Evolutionary conservation across 495 filamentous ascomycete genomes (phyloP), one percentile per base, ranked within the genome.

Genomic region (Hyaloscypha hepaticicola): DNA sequence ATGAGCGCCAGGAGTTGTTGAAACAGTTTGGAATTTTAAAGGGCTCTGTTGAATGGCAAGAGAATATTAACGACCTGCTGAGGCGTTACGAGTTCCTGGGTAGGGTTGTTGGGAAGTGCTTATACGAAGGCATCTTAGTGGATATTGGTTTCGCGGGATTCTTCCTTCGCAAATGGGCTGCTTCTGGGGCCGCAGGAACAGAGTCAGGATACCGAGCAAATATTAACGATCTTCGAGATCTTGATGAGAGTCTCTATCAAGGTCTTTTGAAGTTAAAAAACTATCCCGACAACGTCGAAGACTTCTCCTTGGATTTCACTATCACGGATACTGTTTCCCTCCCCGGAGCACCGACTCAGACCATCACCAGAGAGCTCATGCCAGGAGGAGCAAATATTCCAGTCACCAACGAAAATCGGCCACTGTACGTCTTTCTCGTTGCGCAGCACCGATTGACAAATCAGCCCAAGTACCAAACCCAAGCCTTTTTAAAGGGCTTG

Each of bases 121-220:
- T 99, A 60, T 99, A 99, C 69, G 95, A 99, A 77, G 93, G 94
- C 1, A 98, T 99, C 55, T 82, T 99, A 12, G 88, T 98, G 60
- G 93, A 99, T 73, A 89, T 98, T 68, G 82, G 85, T 63, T 99
- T 99, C 77, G 95, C 94, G 2, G 87, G 90, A 2, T 98, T 98
- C 77, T 99, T 99, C 79, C 84, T 99, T 6, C 83, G 97, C 41
- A 96, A 96, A 72, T 99, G 95, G 95, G 85, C 91, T 11, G 80
- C 93, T 50, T 88, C 88, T 21, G 88, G 89, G 45, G 71, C 75
- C 57, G 72, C 73, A 11, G 88, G 88, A 14, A 76, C 77, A 53
- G 88, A 91, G 66, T 87, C 85, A 22, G 87, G 86, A 2, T 95
- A 96, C 72, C 87, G 90, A 51, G 89, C 91, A 59, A 96, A 91